phyloP scores from a whole-genome alignment of 2,329 filamentous ascomycete species.

The Nannizziopsis barbatae region DNA sequence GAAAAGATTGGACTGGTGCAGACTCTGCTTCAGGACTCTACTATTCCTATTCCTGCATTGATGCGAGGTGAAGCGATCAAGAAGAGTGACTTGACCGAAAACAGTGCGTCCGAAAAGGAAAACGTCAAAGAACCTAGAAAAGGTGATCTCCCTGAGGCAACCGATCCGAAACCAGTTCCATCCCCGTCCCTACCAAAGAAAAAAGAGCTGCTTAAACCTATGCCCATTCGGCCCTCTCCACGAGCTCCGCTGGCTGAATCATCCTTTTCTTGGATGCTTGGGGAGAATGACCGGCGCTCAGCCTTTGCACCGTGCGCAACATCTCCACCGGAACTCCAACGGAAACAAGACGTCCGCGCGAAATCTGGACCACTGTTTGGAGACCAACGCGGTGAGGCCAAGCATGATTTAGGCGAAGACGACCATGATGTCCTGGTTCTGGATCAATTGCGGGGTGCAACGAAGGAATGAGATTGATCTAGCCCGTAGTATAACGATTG shows the following conservation, averaged over 20 bases:
- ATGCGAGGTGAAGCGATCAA: background rate
- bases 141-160: background rate
- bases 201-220: slow-evolving; percentile 16
- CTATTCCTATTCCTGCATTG: slow-evolving; percentile 21
- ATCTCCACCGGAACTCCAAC: slow-evolving; percentile 32
- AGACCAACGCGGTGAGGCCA: slow-evolving; percentile 19
- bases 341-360: background rate
- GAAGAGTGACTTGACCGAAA: background rate
- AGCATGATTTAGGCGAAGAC: slow-evolving; percentile 23
- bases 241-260: slow-evolving; percentile 37
- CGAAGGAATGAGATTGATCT: slow-evolving; percentile 1
- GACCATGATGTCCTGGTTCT: slow-evolving; percentile 31
- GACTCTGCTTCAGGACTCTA: slow-evolving; percentile 32
- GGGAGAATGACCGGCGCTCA: slow-evolving; percentile 34
- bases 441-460: slow-evolving; percentile 19
- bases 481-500: too few species aligned
- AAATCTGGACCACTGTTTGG: slow-evolving; percentile 20
- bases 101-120: background rate
- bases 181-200: background rate
- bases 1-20: slow-evolving; percentile 35
- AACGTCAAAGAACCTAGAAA: background rate
- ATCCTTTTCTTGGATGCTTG: slow-evolving; percentile 43
- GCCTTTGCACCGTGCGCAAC: slow-evolving; percentile 38
- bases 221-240: slow-evolving; percentile 19
- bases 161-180: background rate